Evolutionary conservation across 352 stramenopile genomes (phyloP).

Genomic region (Phytopythium oedochilum): DNA sequence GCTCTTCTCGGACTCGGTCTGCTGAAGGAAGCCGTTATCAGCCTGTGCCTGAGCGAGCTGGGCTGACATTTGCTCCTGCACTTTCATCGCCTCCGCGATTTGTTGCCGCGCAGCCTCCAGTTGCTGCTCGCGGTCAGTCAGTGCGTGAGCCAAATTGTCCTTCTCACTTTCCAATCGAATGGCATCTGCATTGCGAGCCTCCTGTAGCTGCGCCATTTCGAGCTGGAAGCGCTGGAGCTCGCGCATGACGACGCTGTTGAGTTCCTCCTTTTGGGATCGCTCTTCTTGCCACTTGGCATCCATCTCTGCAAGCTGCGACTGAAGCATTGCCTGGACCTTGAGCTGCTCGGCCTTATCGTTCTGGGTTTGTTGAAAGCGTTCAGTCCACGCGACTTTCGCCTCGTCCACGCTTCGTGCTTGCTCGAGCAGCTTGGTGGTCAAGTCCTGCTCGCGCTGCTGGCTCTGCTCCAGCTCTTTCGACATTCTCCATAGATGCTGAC

Average conservation of each 20-base stretch:
- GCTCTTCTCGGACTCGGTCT: slow-evolving; percentile 38
- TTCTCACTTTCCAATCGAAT: not conserved
- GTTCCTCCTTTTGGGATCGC: slow-evolving; percentile 56
- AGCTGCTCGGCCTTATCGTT: slow-evolving; percentile 36
- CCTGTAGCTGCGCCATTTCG: slow-evolving; percentile 27
- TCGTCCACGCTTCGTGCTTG: not conserved
- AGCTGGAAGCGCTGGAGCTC: slow-evolving; percentile 42
- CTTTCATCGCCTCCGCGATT: slow-evolving; percentile 10
- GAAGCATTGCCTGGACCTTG: slow-evolving; percentile 20
- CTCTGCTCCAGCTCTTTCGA: slow-evolving; percentile 37
- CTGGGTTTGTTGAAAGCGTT: slow-evolving; percentile 40
- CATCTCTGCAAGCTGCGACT: slow-evolving; percentile 30
- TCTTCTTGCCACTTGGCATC: slow-evolving; percentile 30
- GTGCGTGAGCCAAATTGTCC: not conserved
- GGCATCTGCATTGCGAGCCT: slow-evolving; percentile 7
- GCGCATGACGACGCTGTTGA: slow-evolving; percentile 48
- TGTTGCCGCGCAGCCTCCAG: slow-evolving; percentile 17
- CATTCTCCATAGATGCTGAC: slow-evolving; percentile 53
- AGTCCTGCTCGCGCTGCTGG: slow-evolving; percentile 37
- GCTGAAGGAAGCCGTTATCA: slow-evolving; percentile 41
- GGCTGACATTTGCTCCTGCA: slow-evolving; percentile 21
- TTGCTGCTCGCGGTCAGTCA: slow-evolving; percentile 17
- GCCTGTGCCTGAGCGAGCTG: slow-evolving; percentile 26
- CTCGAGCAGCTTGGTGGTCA: slow-evolving; percentile 22
- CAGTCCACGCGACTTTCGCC: slow-evolving; percentile 4